Percentiles rank a stretch among this genome's conserved stretches.
Evolutionary conservation across 2,329 filamentous ascomycete species (phyloP).

Genomic region (Zymoseptoria brevis): DNA sequence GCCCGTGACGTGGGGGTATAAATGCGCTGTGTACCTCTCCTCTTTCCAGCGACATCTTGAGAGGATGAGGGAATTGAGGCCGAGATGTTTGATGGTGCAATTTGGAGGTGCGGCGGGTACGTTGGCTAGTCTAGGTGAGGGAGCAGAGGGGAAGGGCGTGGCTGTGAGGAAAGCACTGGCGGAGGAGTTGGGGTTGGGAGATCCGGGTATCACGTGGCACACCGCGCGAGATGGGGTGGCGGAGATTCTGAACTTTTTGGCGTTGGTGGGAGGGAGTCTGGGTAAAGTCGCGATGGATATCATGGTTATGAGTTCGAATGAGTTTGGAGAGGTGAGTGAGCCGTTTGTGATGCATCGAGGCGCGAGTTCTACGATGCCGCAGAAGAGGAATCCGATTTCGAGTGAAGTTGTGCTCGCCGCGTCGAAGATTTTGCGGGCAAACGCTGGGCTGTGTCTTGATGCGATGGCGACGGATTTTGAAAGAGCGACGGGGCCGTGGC

Average conservation of each 20-base stretch:
- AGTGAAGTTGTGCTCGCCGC: slow-evolving; percentile 24
- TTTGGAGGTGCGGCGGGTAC: slow-evolving; percentile 29
- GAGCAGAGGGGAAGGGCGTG: slow-evolving; percentile 8
- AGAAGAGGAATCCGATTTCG: slow-evolving; percentile 32
- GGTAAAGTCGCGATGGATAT: slow-evolving; percentile 27
- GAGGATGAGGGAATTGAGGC: slow-evolving; percentile 20
- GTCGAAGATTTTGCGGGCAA: slow-evolving; percentile 22
- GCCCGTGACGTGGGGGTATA: slow-evolving; percentile 29
- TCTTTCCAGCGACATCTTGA: slow-evolving; percentile 23
- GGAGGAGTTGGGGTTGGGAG: slow-evolving; percentile 16
- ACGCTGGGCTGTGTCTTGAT: slow-evolving; percentile 20
- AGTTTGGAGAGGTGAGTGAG: slow-evolving; percentile 25
- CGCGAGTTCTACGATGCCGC: slow-evolving; percentile 50
- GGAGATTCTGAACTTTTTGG: slow-evolving; percentile 23
- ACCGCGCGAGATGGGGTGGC: slow-evolving; percentile 26
- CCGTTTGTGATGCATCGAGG: slow-evolving; percentile 47
- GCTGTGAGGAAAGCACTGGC: slow-evolving; percentile 20
- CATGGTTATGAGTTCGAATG: slow-evolving; percentile 26
- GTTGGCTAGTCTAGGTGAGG: slow-evolving; percentile 19
- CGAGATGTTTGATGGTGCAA: slow-evolving; percentile 24
- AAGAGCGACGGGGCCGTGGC: slow-evolving; percentile 26
- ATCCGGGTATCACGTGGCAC: slow-evolving; percentile 28
- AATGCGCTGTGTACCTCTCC: slow-evolving; percentile 26
- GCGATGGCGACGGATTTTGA: slow-evolving; percentile 29
- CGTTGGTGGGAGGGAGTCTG: slow-evolving; percentile 22